Percentiles rank a stretch among this genome's conserved stretches.
Conservation (phyloP, 768 basidiomycete species). For the Sarcodon aspratus region DNA sequence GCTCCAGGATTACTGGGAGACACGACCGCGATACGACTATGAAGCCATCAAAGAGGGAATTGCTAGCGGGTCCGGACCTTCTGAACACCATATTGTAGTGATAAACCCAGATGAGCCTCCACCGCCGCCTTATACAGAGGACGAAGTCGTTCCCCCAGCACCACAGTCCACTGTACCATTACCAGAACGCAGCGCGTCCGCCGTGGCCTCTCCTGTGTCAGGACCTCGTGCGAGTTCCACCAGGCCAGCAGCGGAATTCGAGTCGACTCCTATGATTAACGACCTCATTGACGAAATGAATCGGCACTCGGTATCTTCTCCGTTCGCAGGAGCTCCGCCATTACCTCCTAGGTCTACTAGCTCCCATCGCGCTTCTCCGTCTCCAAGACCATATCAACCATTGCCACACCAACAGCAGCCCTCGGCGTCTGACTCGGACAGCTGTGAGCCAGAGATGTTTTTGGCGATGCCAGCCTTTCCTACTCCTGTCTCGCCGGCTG, state of each 20-base stretch:
- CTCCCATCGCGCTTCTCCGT: too few relatives aligned
- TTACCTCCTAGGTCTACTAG: conserved; percentile 16
- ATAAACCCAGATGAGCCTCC: conserved; percentile 39
- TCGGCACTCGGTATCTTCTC: conserved; percentile 22
- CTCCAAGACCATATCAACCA: too few relatives aligned
- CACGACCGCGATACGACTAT: conserved; percentile 44
- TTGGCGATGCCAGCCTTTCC: too few relatives aligned
- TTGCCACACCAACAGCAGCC: too few relatives aligned
- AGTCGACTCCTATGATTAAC: conserved; percentile 12
- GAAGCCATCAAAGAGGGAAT: conserved; percentile 3
- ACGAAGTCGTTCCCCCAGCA: conserved; percentile 21
- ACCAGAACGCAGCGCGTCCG: conserved; percentile 1
- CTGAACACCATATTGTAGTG: conserved; percentile 23
- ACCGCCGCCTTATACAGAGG: conserved; percentile 60
- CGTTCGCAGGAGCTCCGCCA: conserved; percentile 8
- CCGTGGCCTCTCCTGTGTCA: conserved; percentile 5
- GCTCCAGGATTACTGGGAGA: conserved; percentile 64
- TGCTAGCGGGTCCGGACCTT: conserved; percentile 5
- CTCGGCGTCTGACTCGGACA: too few relatives aligned
- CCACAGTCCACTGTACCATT: conserved; percentile 4
- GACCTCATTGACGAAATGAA: conserved; percentile 27
- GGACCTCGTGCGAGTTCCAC: conserved; percentile 4
- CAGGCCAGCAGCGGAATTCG: too few relatives aligned
- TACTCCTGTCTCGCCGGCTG: too few relatives aligned
- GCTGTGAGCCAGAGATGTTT: too few relatives aligned